Percentiles rank a stretch among this genome's conserved stretches.
Evolutionary conservation across 169 alveolate species (phyloP).

Genomic region (Perkinsus olseni): DNA sequence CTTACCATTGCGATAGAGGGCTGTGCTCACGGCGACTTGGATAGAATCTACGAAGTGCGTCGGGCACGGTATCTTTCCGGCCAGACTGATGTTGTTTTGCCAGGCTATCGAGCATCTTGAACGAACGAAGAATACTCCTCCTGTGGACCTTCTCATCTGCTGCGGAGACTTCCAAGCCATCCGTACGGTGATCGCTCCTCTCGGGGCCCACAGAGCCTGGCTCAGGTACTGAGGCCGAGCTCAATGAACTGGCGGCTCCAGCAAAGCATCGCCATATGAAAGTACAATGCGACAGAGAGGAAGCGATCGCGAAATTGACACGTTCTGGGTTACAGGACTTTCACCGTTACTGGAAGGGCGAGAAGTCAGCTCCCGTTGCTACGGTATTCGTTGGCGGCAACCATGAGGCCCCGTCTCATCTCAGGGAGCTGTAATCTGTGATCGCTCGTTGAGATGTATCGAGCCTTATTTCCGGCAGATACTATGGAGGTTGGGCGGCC

Average conservation of each 20-base stretch:
- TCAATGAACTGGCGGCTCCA: slow-evolving; percentile 77
- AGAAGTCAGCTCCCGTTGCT: slow-evolving; percentile 71
- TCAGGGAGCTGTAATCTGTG: slow-evolving; percentile 59
- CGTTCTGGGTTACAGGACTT: slow-evolving; percentile 80
- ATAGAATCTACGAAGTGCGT: slow-evolving; percentile 51
- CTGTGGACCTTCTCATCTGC: slow-evolving; percentile 63
- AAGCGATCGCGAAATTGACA: not conserved
- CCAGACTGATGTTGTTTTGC: slow-evolving; percentile 50
- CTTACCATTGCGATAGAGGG: slow-evolving; percentile 83
- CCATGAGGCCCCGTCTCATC: slow-evolving; percentile 87
- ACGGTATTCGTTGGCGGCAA: slow-evolving; percentile 95
- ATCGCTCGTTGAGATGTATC: not conserved
- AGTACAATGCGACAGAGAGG: not conserved
- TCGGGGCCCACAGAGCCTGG: not conserved
- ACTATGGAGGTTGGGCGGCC: slow-evolving; percentile 95
- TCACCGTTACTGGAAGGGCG: slow-evolving; percentile 71
- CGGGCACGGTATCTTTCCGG: not conserved
- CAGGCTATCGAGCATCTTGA: slow-evolving; percentile 68
- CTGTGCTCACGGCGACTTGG: slow-evolving; percentile 88
- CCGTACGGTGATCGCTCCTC: slow-evolving; percentile 29
- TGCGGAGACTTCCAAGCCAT: slow-evolving; percentile 92
- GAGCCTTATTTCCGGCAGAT: slow-evolving; percentile 5
- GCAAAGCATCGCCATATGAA: slow-evolving; percentile 62
- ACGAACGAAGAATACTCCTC: not conserved
- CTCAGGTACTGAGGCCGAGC: slow-evolving; percentile 56